Conservation (phyloP, 208 protist genomes). For the Strigomonas oncopelti region DNA sequence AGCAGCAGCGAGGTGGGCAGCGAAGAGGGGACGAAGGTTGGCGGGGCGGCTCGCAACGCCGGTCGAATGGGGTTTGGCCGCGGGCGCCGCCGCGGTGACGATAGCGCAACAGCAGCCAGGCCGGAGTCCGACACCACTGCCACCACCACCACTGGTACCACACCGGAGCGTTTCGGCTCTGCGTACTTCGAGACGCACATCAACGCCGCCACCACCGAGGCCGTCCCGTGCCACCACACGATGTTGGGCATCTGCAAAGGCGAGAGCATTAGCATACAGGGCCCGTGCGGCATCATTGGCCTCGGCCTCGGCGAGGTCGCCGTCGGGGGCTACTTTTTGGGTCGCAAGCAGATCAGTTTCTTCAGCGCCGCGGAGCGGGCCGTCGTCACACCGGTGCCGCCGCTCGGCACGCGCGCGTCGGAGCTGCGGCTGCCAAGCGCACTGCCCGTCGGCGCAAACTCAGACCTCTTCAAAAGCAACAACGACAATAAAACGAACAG, state of each 20-base stretch:
- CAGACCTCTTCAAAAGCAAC: too few relatives aligned
- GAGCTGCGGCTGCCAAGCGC: constrained; percentile 26
- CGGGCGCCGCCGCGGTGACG: too few relatives aligned
- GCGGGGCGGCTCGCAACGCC: too few relatives aligned
- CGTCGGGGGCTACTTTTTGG: constrained; percentile 67
- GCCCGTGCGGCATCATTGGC: constrained; percentile 69
- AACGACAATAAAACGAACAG: too few relatives aligned
- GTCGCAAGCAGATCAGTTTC: constrained; percentile 56
- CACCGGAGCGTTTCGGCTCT: constrained; percentile 37
- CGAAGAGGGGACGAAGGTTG: too few relatives aligned
- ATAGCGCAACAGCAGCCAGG: too few relatives aligned
- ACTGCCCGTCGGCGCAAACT: constrained; percentile 20
- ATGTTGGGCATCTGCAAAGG: constrained; percentile 39
- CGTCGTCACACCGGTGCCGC: constrained; percentile 54
- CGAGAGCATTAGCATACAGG: constrained; percentile 56
- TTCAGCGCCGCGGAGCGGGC: constrained; percentile 43
- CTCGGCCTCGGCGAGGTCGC: constrained; percentile 63
- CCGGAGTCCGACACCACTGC: too few relatives aligned
- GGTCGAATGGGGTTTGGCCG: too few relatives aligned
- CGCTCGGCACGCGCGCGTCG: constrained; percentile 30
- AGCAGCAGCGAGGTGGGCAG: too few relatives aligned
- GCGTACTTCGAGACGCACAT: constrained; percentile 62
- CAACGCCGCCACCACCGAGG: constrained; percentile 18
- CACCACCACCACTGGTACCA: constrained; percentile 11
- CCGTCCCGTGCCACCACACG: constrained; percentile 56